Conservation (phyloP, 1,139 yeast genomes). For the Debaryomyces robertsiae region DNA sequence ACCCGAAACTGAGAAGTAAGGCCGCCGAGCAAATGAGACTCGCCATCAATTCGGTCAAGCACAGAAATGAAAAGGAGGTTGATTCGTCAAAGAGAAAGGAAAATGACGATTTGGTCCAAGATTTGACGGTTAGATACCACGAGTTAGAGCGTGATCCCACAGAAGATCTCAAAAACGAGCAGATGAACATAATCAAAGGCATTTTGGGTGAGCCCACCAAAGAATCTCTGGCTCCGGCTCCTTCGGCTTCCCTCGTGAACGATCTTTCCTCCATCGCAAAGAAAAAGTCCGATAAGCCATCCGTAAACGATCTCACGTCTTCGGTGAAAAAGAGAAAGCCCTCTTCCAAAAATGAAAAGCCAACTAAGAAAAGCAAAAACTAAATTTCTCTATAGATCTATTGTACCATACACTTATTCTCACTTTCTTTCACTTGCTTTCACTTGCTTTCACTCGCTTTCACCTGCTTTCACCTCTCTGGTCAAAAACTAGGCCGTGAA, state of each 20-base stretch:
- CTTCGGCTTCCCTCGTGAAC: slow-evolving; percentile 14
- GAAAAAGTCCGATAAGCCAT: slow-evolving; percentile 16
- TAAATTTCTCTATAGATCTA: slow-evolving; percentile 4
- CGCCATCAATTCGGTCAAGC: slow-evolving; percentile 64
- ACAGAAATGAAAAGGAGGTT: slow-evolving; percentile 32
- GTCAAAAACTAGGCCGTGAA: no score
- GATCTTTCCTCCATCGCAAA: slow-evolving; percentile 17
- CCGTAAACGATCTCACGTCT: slow-evolving; percentile 40
- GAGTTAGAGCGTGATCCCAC: slow-evolving; percentile 59
- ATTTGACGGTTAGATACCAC: slow-evolving; percentile 51
- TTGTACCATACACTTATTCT: neutral
- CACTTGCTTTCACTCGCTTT: no score
- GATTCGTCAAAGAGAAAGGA: slow-evolving; percentile 40
- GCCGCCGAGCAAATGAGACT: slow-evolving; percentile 61
- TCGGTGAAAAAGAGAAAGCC: slow-evolving; percentile 38
- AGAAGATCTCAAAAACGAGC: slow-evolving; percentile 54
- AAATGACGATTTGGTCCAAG: slow-evolving; percentile 54
- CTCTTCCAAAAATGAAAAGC: slow-evolving; percentile 15
- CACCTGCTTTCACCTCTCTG: no score
- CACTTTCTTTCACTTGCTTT: no score
- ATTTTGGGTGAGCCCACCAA: slow-evolving; percentile 55
- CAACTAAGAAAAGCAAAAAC: slow-evolving; percentile 16
- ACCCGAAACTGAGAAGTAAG: slow-evolving; percentile 45
- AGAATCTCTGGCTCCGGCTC: slow-evolving; percentile 11
- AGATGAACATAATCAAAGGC: slow-evolving; percentile 61